Evolutionary conservation across 306 rosid genomes (phyloP).

Genomic region (Canavalia gladiata): DNA sequence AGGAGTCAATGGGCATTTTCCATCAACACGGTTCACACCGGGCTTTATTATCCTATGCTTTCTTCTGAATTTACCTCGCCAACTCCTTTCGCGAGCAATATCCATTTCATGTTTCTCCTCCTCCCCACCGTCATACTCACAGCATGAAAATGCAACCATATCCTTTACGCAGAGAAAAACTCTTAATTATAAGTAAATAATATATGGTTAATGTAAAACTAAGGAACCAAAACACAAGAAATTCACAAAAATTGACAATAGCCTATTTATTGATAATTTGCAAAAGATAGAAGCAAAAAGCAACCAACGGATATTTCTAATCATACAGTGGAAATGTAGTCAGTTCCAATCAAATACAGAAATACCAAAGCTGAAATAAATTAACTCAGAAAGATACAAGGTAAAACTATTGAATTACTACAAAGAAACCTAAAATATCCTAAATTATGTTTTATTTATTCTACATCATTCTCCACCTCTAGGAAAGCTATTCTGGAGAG

Average conservation of each 20-base stretch:
- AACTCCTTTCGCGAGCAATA: constrained; percentile 93
- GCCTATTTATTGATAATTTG: constrained; percentile 23
- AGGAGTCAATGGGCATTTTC: constrained; percentile 96
- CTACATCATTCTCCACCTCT: background rate
- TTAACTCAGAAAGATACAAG: background rate
- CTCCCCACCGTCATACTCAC: constrained; percentile 92
- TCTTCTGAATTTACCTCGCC: constrained; percentile 97
- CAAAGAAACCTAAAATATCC: background rate
- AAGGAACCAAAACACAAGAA: constrained; percentile 2
- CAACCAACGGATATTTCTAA: constrained; percentile 28
- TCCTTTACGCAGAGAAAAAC: constrained; percentile 62
- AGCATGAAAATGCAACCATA: constrained; percentile 99
- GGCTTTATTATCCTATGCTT: constrained; percentile 90
- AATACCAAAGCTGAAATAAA: constrained; percentile 18
- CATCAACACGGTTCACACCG: constrained; percentile 90
- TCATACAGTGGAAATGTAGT: background rate
- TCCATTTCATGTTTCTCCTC: constrained; percentile 99
- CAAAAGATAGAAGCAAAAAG: background rate
- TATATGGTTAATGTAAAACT: constrained; percentile 23
- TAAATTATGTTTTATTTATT: constrained; percentile 9
- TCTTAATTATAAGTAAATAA: constrained; percentile 33
- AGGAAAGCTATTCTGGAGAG: constrained; percentile 19
- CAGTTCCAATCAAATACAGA: constrained; percentile 34
- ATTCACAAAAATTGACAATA: constrained; percentile 7
- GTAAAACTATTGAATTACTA: background rate